A percentile compares a stretch with the other conserved stretches of the same genome.
phyloP scores from a whole-genome alignment of 2,329 filamentous ascomycete species.

The Ophiostoma perfectum region DNA sequence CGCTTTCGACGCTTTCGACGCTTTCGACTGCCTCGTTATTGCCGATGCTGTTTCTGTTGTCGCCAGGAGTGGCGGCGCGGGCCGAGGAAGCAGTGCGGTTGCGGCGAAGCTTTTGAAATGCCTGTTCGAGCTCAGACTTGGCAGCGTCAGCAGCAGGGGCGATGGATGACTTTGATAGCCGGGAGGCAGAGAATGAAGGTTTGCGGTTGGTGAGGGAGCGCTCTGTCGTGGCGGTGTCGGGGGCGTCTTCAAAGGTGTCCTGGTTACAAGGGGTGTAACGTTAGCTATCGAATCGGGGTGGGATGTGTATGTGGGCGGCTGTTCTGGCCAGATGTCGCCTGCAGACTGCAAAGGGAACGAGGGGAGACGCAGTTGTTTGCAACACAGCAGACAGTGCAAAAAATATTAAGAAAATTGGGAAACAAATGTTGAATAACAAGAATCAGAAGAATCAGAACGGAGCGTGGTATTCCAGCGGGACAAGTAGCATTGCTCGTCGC shows the following conservation, averaged over 20 bases:
- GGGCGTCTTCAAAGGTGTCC: slow-evolving; percentile 81
- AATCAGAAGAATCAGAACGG: background rate
- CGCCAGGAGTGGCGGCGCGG: slow-evolving; percentile 21
- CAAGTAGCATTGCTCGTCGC: background rate
- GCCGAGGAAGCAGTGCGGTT: background rate
- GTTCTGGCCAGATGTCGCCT: slow-evolving; percentile 7
- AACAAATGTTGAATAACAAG: background rate
- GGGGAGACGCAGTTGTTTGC: background rate
- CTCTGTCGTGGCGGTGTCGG: slow-evolving; percentile 54
- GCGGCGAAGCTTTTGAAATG: slow-evolving; percentile 26
- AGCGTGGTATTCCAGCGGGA: slow-evolving; percentile 5
- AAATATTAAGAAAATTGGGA: background rate
- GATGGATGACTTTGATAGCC: slow-evolving; percentile 29
- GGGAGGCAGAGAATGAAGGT: slow-evolving; percentile 31
- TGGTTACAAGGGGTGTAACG: slow-evolving; percentile 32
- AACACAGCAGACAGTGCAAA: background rate
- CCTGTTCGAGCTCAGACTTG: slow-evolving; percentile 31
- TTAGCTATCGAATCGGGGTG: slow-evolving; percentile 17
- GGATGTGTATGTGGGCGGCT: background rate
- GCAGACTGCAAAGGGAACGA: background rate
- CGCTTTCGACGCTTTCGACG: slow-evolving; percentile 28
- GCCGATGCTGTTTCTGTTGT: slow-evolving; percentile 32
- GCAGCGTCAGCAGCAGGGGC: slow-evolving; percentile 27
- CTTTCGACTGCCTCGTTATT: slow-evolving; percentile 29
- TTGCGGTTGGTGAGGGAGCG: slow-evolving; percentile 58